Evolutionary conservation across 176 grass and related monocot genomes (phyloP), one percentile per base, ranked within the genome.

Genomic region (Urochloa ruziziensis): DNA sequence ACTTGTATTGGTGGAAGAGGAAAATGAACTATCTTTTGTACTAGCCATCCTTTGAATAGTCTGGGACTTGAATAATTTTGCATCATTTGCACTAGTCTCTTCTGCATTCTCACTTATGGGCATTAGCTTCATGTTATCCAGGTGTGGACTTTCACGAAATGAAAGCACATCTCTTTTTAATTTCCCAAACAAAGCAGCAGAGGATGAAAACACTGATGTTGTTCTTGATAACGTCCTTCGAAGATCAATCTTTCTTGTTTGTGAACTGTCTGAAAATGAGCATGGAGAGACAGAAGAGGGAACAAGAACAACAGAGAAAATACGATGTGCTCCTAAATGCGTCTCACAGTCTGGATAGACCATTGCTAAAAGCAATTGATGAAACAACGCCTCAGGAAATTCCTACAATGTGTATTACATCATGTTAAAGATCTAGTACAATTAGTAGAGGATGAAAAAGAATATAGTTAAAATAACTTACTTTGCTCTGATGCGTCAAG

Each of bases 201-300:
- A 98, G 79, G 96, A 98, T 71, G 96, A 95, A 86, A 98, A 98
- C 24, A 98, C 96, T 30, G 96, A 98, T 24, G 92, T 88, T 66
- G 89, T 90, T 68, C 93, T 87, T 30, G 92, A 93, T 63, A 98
- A 88, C 19, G 96, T 95, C 72, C 93, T 85, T 35, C 79, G 82
- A 69, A 98, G 72, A 86, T 91, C 85, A 84, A 62, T 53, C 61
- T 79, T 79, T 70, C 40, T 86, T 75, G 73, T 46, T 17, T 60
- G 85, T 12, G 64, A 77, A 69, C 49, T 83, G 44, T 73, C 77
- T 75, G 84, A 76, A 67, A 59, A 85, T 27, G 88, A 86, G 78
- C 62, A 80, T 17, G 96, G 96, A 77, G 88, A 84, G 5, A 98
- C 91, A 79, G 93, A 98, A 57, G 96, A 93, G 32, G 96, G 96